Conservation (phyloP, 2,329 filamentous ascomycete genomes). For the Trichothecium roseum region DNA sequence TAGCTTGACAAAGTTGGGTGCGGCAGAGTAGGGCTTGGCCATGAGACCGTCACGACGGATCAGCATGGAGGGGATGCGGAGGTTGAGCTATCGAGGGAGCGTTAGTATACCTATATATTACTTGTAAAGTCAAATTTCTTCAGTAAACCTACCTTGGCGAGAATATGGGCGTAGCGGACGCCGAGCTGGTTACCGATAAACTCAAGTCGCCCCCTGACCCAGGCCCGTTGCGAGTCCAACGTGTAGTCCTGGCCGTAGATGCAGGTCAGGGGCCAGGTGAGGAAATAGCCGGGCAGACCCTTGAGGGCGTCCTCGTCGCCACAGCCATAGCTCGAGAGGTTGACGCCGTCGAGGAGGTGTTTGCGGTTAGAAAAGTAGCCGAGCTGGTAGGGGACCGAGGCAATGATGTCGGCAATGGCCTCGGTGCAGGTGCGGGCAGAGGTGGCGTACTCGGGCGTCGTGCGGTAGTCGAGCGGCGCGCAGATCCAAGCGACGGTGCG, state of each 20-base stretch:
- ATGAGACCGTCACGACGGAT: constrained; percentile 43
- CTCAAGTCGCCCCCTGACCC: constrained; percentile 41
- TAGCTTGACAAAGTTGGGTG: constrained; percentile 33
- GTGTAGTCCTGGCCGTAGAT: constrained; percentile 46
- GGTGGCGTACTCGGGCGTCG: constrained; percentile 50
- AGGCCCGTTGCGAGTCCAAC: constrained; percentile 47
- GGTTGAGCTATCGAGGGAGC: constrained; percentile 34
- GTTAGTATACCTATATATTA: constrained; percentile 4
- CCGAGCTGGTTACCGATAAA: constrained; percentile 46
- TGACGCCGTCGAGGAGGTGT: constrained; percentile 26
- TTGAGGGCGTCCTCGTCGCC: constrained; percentile 40
- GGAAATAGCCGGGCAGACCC: constrained; percentile 46
- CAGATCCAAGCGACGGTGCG: constrained; percentile 52
- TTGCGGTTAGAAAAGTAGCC: constrained; percentile 43
- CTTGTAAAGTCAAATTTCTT: too few species aligned
- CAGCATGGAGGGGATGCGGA: constrained; percentile 53
- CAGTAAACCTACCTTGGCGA: constrained; percentile 43
- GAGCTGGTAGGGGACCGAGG: constrained; percentile 50
- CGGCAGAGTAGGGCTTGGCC: constrained; percentile 29
- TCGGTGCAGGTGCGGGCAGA: constrained; percentile 40
- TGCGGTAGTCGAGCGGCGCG: constrained; percentile 50
- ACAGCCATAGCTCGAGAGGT: constrained; percentile 35
- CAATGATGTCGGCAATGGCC: constrained; percentile 47
- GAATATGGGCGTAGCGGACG: constrained; percentile 45
- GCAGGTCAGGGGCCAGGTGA: constrained; percentile 48